Evolutionary conservation across 2,329 filamentous ascomycete species (phyloP), one percentile per base, ranked within the genome.

Genomic region (Fusarium torulosum): DNA sequence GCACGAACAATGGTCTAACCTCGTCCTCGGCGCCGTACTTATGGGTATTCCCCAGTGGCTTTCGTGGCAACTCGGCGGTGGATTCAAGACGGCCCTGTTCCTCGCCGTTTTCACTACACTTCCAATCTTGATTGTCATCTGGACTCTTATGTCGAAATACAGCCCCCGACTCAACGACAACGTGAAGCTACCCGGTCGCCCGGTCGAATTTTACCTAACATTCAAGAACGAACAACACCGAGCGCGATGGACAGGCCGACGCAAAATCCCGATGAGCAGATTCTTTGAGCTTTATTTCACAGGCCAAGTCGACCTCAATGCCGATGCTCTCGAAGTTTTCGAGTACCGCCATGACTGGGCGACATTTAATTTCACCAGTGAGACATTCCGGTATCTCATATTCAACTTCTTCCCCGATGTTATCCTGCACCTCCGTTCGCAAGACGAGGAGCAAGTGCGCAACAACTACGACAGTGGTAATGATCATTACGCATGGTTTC

Each of bases 221-320:
- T 94, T 95, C 83, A 91, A 92, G 78, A 84, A 83, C 57, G 76
- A 79, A 4, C 76, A 76, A 38, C 83, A 86, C 69, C 74, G 82
- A 75, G 77, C 78, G 66, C 91, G 88, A 78, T 95, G 92, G 81
- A 84, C 85, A 71, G 91, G 91, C 75, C 85, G 85, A 76, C 90
- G 87, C 81, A 93, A 90, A 81, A 92, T 95, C 61, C 90, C 93
- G 38, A 89, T 95, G 84, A 90, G 95, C 82, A 95, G 91, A 15
- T 97, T 97, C 84, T 90, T 95, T 76, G 94, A 97, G 80, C 95
- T 94, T 88, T 97, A 97, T 84, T 95, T 97, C 79, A 90, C 93
- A 74, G 92, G 92, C 62, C 88, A 95, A 63, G 93, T 97, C 65
- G 93, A 97, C 71, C 92, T 97, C 84, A 97, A 97, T 77, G 93